Base-by-base conservation (phyloP, 2,329 filamentous ascomycete species). In the Ophiostoma fasciatum region DNA sequence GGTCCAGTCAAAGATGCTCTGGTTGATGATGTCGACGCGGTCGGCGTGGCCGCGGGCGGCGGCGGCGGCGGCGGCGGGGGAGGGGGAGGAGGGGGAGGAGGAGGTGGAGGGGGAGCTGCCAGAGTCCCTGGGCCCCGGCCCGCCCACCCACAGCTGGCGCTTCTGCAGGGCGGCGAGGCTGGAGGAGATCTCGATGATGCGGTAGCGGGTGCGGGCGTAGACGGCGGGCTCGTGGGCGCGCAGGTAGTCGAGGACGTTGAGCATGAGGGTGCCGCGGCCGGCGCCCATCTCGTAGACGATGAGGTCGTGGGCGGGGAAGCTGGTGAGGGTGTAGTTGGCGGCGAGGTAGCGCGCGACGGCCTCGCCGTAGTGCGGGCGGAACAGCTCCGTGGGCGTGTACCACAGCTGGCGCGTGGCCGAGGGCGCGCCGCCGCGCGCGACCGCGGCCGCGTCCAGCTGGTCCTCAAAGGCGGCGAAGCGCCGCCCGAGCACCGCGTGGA, bases 221-320 rank as follows among this genome's bases (percentile, higher is more conserved):
- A 98, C 88, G 45, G 87, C 81, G 0, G 87, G 84, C 49, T 96
- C 82, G 30, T 78, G 69, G 45, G 82, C 78, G 43, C 87, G 82
- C 55, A 98, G 93, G 57, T 92, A 94, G 64, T 98, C 88, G 42
- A 98, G 70, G 39, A 98, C 87, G 57, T 98, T 98, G 53, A 90
- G 69, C 90, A 98, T 98, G 53, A 98, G 71, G 0, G 92, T 98
- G 43, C 90, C 90, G 50, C 94, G 88, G 49, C 90, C 90, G 27
- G 90, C 90, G 35, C 90, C 90, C 81, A 98, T 93, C 57, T 98
- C 90, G 68, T 94, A 98, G 56, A 98, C 92, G 49, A 93, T 82
- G 35, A 98, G 71, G 58, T 98, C 90, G 58, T 94, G 78, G 63
- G 96, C 94, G 3, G 90, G 90, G 55, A 90, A 96, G 38, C 84